phyloP scores from a whole-genome alignment of 2,329 filamentous ascomycete genomes.

The Colletotrichum aenigma region DNA sequence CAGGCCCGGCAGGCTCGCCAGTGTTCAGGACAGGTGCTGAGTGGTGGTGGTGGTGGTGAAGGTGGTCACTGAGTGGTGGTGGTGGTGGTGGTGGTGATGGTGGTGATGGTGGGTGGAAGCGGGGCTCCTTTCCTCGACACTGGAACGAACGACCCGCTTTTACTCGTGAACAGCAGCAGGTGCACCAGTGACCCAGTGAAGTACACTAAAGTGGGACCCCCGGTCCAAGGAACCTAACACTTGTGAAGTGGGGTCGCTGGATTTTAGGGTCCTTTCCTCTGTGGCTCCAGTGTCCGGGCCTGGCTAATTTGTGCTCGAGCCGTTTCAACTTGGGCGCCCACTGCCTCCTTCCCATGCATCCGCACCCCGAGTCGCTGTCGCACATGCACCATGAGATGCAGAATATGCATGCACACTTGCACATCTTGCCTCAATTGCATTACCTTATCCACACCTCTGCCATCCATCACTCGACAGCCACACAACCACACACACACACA shows the following conservation, averaged over 20 bases:
- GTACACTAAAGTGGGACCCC: background rate
- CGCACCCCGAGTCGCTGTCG: background rate
- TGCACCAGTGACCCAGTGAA: no score
- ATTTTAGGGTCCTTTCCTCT: background rate
- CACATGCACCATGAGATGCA: background rate
- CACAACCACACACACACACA: background rate
- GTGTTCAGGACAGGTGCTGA: background rate
- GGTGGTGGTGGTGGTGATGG: no score
- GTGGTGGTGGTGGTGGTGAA: no score
- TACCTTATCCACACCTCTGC: background rate
- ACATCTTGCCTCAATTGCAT: constrained; percentile 1
- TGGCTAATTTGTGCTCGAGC: constrained; percentile 10
- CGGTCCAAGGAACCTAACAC: background rate
- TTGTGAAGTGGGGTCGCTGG: background rate
- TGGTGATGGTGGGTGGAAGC: background rate
- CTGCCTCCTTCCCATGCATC: background rate
- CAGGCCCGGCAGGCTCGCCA: background rate
- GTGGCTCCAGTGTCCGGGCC: background rate
- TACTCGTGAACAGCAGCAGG: no score
- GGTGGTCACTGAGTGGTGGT: no score
- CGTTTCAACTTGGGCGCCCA: constrained; percentile 11
- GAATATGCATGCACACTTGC: constrained; percentile 6
- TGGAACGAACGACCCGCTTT: background rate
- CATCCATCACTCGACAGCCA: background rate
- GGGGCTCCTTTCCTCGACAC: no score